Percentiles rank a stretch among this genome's conserved stretches.
Evolutionary conservation across 2,329 filamentous ascomycete genomes (phyloP).

Genomic region (Ophiostoma triangulosporum): DNA sequence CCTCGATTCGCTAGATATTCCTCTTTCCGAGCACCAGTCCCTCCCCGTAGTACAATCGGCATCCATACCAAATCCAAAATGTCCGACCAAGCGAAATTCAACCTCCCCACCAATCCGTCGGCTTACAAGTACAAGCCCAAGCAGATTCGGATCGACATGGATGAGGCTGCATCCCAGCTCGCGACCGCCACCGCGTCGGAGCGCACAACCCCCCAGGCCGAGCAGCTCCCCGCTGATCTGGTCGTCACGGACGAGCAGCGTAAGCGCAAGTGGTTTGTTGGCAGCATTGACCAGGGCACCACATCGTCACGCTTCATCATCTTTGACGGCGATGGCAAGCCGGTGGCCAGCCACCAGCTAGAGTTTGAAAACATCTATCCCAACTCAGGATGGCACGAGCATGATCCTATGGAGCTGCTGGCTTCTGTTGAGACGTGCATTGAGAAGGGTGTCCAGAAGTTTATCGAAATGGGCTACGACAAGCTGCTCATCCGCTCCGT

Average conservation of each 20-base stretch:
- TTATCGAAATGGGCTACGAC: conserved; percentile 64
- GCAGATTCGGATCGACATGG: conserved; percentile 8
- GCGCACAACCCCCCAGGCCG: conserved; percentile 6
- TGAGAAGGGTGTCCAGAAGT: conserved; percentile 48
- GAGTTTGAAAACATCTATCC: conserved; percentile 79
- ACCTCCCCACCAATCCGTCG: conserved; percentile 5
- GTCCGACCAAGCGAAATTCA: neutral
- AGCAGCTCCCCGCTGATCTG: conserved; percentile 21
- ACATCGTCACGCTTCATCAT: conserved; percentile 84
- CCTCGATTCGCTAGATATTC: neutral
- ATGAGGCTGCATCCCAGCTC: conserved; percentile 5
- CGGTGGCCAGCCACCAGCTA: conserved; percentile 71
- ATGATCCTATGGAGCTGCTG: conserved; percentile 67
- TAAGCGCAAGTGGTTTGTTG: conserved; percentile 51
- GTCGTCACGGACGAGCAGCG: conserved; percentile 21
- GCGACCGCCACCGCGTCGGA: conserved; percentile 7
- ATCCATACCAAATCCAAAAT: conserved; percentile 1
- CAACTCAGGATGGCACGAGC: conserved; percentile 82
- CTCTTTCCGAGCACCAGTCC: neutral
- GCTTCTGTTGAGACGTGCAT: conserved; percentile 67
- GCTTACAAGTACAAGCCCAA: conserved; percentile 8
- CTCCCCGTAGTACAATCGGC: neutral
- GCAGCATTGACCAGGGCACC: conserved; percentile 82
- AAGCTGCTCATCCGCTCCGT: conserved; percentile 59
- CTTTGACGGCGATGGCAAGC: conserved; percentile 67